Base-by-base conservation (phyloP, 2,329 filamentous ascomycete genomes). In the Drechslerella coelobrocha region DNA sequence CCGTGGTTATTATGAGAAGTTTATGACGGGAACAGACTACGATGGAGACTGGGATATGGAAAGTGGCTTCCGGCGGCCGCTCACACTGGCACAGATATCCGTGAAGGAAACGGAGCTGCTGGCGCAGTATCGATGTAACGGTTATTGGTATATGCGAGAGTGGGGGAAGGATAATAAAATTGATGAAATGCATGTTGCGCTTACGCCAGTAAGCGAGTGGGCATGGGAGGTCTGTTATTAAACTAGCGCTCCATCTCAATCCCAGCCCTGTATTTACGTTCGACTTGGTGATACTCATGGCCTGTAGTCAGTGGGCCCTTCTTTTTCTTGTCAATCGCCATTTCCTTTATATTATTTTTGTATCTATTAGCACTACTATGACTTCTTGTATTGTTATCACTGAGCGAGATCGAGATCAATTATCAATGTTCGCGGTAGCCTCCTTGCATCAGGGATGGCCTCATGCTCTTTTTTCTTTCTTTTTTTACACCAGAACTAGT, bases 31-130 rank as follows among this genome's bases (percentile, higher is more conserved):
- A 14, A 29, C 59, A 12, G 66, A 71, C 19, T 50, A 31, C 21
- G 52, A 71, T 17, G 66, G 66, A 3, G 66, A 71, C 19, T 71
- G 66, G 66, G 66, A 71, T 45, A 71, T 71, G 66, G 53, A 60
- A 9, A 53, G 50, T 17, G 66, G 66, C 6, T 71, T 71, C 39
- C 53, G 48, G 3, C 14, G 26, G 21, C 66, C 66, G 3, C 34
- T 71, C 2, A 71, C 37, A 14, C 19, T 71, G 10, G 21, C 23
- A 12, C 19, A 71, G 17, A 71, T 71, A 21, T 41, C 51, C 14
- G n/a, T 7, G n/a, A 55, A 48, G 26, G 66, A 71, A 47, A 41
- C 21, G 9, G 34, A 59, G 21, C n/a, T 71, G 24, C 17, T 63
- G 27, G 48, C 31, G 29, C 45, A 54, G 26, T 71, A 71, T 39